Percentiles rank a stretch among this genome's conserved stretches.
Conservation (phyloP, 495 filamentous ascomycete genomes). For the Xylaria nigripes region DNA sequence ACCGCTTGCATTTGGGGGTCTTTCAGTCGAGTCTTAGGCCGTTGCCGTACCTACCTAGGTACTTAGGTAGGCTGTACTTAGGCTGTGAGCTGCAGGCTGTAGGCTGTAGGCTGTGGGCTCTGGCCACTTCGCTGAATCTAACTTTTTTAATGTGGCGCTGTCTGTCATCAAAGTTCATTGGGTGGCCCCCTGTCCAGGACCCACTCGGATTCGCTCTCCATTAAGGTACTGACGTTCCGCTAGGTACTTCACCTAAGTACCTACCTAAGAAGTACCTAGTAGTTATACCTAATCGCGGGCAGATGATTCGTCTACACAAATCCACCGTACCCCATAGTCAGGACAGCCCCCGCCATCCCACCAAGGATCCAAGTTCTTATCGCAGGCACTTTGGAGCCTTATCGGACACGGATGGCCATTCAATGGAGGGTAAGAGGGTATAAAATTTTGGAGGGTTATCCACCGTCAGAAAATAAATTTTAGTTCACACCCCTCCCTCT, state of each 20-base stretch:
- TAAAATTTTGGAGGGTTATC: constrained; percentile 4
- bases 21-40: neutral
- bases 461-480: constrained; percentile 16
- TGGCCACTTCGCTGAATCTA: neutral
- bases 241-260: no score
- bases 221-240: no score
- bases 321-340: neutral
- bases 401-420: neutral
- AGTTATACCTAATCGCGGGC: neutral
- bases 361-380: neutral
- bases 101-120: no score
- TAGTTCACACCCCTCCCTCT: constrained; percentile 15
- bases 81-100: no score
- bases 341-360: constrained; percentile 1
- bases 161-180: neutral
- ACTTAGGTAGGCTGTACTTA: no score
- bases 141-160: neutral
- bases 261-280: no score
- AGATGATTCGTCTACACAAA: neutral
- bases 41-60: no score
- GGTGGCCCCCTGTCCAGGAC: no score
- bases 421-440: neutral
- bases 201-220: no score
- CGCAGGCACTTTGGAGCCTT: neutral
- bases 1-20: no score